Evolutionary conservation across 1,284 basidiomycete species (phyloP), one percentile per base, ranked within the genome.

Genomic region (Pseudozyma sp.): DNA sequence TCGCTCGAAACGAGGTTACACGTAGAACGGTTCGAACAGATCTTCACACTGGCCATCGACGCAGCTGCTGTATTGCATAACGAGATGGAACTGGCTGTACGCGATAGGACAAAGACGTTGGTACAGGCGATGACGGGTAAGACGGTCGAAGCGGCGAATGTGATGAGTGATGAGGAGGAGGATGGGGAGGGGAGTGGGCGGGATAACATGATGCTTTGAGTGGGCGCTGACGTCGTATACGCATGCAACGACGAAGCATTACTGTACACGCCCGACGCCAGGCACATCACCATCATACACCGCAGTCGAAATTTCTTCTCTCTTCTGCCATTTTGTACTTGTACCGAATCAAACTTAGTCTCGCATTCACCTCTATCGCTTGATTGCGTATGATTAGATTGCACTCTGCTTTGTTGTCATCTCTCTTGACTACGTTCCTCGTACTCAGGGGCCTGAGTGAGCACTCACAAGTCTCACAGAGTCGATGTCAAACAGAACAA

Each of bases 1-100:
- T 92, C 92, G 67, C 92, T 97, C 90, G 96, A 98, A 86, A 97
- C 94, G 13, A 88, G 95, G n/a, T 85, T 99, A 67, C 94, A 95
- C 81, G 91, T 95, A 13, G 94, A 96, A 80, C 89, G 93, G 47
- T 96, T 98, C 80, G 92, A 93, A 83, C 93, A 95, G 82, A 91
- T 97, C 81, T 90, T 98, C 74, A 87, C 87, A 70, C 85, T 96
- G 47, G 94, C 91, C 1, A 89, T 91, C 34, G 90, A 94, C 63
- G 94, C 92, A 8, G 90, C 91, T 12, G 88, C 88, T 60, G 90
- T 94, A 16, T 87, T 99, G 54, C 93, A 94, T 75, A 87, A 86
- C 53, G 95, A 97, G 87, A 95, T 97, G 92, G 91, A 90, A 78
- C 85, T 83, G 36, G 91, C 91, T 1, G 89, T 96, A 58, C 88